A percentile compares a stretch with the other conserved stretches of the same genome.
These are phyloP conservation scores for Aureobasidium sp. DNA, from an alignment of 2,329 filamentous ascomycete genomes.

Conservation along the genomic window DNA sequence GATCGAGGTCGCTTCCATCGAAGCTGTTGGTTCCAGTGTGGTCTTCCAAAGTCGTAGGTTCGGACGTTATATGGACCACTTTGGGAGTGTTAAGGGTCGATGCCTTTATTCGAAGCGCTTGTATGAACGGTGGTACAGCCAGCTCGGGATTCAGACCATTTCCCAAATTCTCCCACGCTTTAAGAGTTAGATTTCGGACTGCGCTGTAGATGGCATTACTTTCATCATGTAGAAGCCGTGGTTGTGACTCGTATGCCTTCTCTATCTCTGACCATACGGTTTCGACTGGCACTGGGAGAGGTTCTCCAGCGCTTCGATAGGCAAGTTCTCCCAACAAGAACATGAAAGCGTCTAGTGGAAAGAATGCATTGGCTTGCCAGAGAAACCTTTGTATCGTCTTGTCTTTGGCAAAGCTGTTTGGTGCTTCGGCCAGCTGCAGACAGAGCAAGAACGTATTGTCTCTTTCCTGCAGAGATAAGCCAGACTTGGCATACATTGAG, in stretches of 20 bases:
- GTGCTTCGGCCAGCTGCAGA: conserved; percentile 45
- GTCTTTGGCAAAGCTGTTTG: conserved; percentile 45
- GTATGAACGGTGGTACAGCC: neutral
- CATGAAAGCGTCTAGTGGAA: conserved; percentile 48
- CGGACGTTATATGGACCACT: neutral
- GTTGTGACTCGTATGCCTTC: conserved; percentile 47
- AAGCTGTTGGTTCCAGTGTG: conserved; percentile 20
- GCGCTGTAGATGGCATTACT: conserved; percentile 47
- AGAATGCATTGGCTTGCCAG: conserved; percentile 59
- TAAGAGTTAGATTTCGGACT: conserved; percentile 47
- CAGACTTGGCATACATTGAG: conserved; percentile 31
- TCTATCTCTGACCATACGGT: conserved; percentile 53
- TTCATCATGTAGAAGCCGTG: conserved; percentile 38
- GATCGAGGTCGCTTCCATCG: neutral
- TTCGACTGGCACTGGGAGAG: conserved; percentile 27
- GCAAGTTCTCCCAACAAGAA: conserved; percentile 39
- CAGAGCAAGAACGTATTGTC: conserved; percentile 46
- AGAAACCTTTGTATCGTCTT: conserved; percentile 50
- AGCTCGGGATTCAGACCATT: neutral
- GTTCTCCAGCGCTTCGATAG: conserved; percentile 23
- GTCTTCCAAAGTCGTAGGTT: neutral
- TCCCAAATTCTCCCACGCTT: conserved; percentile 41
- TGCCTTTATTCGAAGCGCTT: neutral
- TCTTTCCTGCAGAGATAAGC: conserved; percentile 37
- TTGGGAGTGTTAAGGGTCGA: too few species aligned